A percentile compares a stretch with the other conserved stretches of the same genome.
These are phyloP conservation scores for Spergularia bocconei DNA, from an alignment of 148 eudicot genomes.

Conservation along the genomic window DNA sequence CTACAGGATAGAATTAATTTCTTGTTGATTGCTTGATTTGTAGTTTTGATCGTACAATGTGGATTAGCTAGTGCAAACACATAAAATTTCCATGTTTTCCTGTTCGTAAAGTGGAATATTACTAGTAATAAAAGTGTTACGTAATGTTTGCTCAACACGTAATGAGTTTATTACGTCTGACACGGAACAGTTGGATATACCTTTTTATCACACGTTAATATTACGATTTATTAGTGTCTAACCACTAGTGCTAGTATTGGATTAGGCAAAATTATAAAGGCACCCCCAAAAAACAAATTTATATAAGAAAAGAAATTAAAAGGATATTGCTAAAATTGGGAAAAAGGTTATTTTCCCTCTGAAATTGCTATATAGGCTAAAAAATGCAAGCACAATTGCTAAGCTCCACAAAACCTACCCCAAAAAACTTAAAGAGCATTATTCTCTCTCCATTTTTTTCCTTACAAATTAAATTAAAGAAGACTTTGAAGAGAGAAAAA, in stretches of 20 bases:
- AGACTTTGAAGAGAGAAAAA: neutral
- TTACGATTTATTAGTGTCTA: neutral
- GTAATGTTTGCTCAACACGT: neutral
- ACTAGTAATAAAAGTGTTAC: neutral
- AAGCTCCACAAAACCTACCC: neutral
- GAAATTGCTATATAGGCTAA: neutral
- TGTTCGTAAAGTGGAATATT: neutral
- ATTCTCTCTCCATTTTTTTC: neutral
- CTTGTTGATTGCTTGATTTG: neutral
- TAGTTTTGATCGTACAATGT: neutral
- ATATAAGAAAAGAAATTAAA: neutral
- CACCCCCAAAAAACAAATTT: neutral
- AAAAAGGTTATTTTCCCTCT: neutral
- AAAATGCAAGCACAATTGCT: neutral
- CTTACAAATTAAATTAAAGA: neutral
- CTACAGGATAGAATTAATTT: neutral
- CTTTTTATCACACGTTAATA: neutral
- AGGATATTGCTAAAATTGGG: slow-evolving; percentile 1
- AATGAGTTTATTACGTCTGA: neutral
- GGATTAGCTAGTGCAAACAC: neutral
- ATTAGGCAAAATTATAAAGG: neutral
- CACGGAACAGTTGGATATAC: neutral
- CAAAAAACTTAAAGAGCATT: neutral
- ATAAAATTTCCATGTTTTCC: neutral
- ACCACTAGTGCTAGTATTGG: neutral